Evolutionary conservation across 306 rosid genomes (phyloP), one percentile per base, ranked within the genome.

Genomic region (Quercus wislizeni): DNA sequence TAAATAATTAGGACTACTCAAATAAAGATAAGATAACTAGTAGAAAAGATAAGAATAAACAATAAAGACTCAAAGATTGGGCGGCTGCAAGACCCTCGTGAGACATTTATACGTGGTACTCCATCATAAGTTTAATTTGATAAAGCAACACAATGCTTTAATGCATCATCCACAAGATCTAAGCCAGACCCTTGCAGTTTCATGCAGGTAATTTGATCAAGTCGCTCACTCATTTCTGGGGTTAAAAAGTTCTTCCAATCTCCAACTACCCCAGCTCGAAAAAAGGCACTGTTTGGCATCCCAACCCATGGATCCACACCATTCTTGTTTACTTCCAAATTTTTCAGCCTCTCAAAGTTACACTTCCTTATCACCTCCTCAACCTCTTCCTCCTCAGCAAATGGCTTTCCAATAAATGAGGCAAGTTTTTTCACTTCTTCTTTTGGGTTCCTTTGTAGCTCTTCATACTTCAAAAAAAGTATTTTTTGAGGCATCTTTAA

Each of bases 401-500:
- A 61, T 30, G 64, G 73, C 58, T 41, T 61, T 52, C 73, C 77
- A 2, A 79, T 19, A 13, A 79, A 71, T 5, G 41, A 30, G 61
- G 71, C 77, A 76, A 71, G 55, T 25, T 38, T 79, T 27, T 28
- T 79, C 25, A 79, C 78, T 69, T 79, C n/a, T 14, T 33, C 67
- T 56, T 64, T 64, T 2, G 81, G 81, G 46, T 72, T 31, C 73
- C 54, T 72, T 3, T 72, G 67, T 15, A 79, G 21, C 2, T 73
- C 74, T 73, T 79, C 77, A 38, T 79, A 79, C 54, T 72, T 79
- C 30, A 71, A 31, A 51, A 79, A 79, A 25, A 72, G 73, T 18
- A 79, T 21, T 52, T 73, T 71, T 1, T 73, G 55, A 46, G 77
- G 72, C 77, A 5, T 46, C 64, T 79, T 79, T 46, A 79, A 51